phyloP scores from a whole-genome alignment of 2,329 filamentous ascomycete genomes.

The Cladobotryum mycophilum region DNA sequence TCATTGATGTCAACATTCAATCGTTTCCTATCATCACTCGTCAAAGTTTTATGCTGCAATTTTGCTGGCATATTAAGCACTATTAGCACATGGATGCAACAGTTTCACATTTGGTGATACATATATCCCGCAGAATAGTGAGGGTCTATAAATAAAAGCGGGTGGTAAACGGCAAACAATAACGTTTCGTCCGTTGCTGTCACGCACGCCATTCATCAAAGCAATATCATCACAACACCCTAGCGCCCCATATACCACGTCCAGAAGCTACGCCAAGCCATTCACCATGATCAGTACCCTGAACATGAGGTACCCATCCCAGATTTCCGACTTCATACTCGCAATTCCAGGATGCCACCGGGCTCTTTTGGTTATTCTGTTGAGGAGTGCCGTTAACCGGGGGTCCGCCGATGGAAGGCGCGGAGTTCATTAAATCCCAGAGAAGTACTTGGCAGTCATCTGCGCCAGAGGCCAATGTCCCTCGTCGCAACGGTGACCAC shows the following conservation, averaged over 20 bases:
- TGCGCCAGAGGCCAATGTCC: slow-evolving; percentile 82
- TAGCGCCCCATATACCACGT: slow-evolving; percentile 74
- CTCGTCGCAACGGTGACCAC: slow-evolving; percentile 84
- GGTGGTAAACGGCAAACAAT: not conserved
- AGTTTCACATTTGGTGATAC: slow-evolving; percentile 6
- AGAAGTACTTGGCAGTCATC: slow-evolving; percentile 89
- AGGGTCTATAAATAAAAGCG: slow-evolving; percentile 7
- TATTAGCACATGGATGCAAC: slow-evolving; percentile 8
- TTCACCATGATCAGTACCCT: slow-evolving; percentile 65
- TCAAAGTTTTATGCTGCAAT: slow-evolving; percentile 8
- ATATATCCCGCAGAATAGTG: slow-evolving; percentile 1
- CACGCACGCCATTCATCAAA: not conserved
- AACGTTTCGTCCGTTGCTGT: not conserved
- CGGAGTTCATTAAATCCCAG: slow-evolving; percentile 78
- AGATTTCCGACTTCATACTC: slow-evolving; percentile 84
- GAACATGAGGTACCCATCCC: slow-evolving; percentile 71
- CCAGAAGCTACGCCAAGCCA: slow-evolving; percentile 81
- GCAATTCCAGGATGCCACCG: slow-evolving; percentile 74
- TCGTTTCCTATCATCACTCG: slow-evolving; percentile 7
- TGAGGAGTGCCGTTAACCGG: slow-evolving; percentile 44
- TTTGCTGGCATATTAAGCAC: not conserved
- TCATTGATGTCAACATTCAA: not conserved
- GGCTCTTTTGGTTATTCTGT: slow-evolving; percentile 55
- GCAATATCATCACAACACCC: slow-evolving; percentile 24
- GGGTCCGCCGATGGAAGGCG: slow-evolving; percentile 36